phyloP scores from a whole-genome alignment of 2,329 filamentous ascomycete genomes.

The Colletotrichum eleusines region DNA sequence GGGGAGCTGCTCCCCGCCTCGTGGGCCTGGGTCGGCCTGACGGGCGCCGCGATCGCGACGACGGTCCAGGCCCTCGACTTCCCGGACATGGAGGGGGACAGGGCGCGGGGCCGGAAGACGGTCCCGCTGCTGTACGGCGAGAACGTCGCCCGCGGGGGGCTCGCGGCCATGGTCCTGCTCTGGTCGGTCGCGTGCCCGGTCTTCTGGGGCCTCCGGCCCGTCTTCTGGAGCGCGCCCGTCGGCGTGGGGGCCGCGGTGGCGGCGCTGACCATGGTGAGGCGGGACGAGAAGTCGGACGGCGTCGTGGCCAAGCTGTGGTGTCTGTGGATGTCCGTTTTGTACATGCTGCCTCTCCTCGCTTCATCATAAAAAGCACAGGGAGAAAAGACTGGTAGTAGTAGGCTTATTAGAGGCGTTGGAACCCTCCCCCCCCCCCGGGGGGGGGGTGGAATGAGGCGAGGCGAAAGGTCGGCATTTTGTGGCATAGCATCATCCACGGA shows the following conservation, averaged over 20 bases:
- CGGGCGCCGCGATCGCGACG: conserved; percentile 44
- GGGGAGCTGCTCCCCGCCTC: conserved; percentile 32
- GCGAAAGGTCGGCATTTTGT: neutral
- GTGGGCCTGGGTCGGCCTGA: conserved; percentile 45
- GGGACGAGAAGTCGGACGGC: conserved; percentile 43
- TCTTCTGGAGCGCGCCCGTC: conserved; percentile 14
- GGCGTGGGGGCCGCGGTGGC: conserved; percentile 29
- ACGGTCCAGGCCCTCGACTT: conserved; percentile 48
- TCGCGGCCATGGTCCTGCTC: conserved; percentile 40
- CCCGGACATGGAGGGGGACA: conserved; percentile 46
- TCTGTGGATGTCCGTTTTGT: conserved; percentile 44
- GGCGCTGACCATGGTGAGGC: conserved; percentile 37
- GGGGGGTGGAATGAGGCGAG: no score
- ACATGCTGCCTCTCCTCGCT: conserved; percentile 41
- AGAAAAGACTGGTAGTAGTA: no score
- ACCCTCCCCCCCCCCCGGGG: no score
- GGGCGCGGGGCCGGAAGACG: conserved; percentile 45
- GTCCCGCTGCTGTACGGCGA: conserved; percentile 48
- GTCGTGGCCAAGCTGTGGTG: conserved; percentile 47
- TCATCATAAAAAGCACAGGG: neutral
- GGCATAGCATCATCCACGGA: neutral
- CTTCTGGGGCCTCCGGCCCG: conserved; percentile 13
- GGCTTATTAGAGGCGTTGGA: no score
- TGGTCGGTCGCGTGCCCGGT: conserved; percentile 9
- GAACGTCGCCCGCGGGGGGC: conserved; percentile 29